Evolutionary conservation across 2,329 filamentous ascomycete genomes (phyloP), one percentile per base, ranked within the genome.

Genomic region (Penicillium sumatraense): DNA sequence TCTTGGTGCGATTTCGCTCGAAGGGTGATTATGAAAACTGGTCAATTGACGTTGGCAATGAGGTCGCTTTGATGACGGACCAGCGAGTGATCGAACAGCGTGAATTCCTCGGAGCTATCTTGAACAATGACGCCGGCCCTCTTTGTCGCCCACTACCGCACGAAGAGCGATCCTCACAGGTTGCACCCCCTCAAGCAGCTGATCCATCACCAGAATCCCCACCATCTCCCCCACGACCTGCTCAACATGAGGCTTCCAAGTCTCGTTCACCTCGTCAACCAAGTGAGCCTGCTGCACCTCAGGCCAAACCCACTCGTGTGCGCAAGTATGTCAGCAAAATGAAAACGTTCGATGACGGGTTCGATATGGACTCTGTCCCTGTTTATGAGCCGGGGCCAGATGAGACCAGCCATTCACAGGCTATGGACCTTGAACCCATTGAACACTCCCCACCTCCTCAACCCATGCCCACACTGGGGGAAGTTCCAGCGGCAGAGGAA

Each of bases 41-140:
- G 91, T 90, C 85, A 56, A 80, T 83, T 14, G 77, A 86, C 2
- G 87, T 96, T 62, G 83, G 88, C 61, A 87, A 82, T 5, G 77
- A 86, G 7, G 84, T 96, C 14, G 89, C 92, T 2, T 71, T 88
- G 18, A 80, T 85, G 42, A 82, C 96, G 11, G 88, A 92, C 57
- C 92, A 96, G 70, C 86, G 91, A 3, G 87, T 92, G 2, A 88
- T 97, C 50, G 87, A 93, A 63, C 92, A 97, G 68, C 92, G 89
- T 54, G 93, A 97, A 65, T 96, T 99, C 59, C 81, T 99, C 2
- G 91, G 96, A 71, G 90, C 90, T 1, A 95, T 99, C 42, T 76
- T 98, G 24, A 86, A 81, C n/a, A 89, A 89, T 48, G 88, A 98
- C 74, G 85, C 91, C 6, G 85, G 83, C 56, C 82, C 84, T 40